Evolutionary conservation across 2,329 filamentous ascomycete species (phyloP).

Genomic region (Verticillium longisporum): DNA sequence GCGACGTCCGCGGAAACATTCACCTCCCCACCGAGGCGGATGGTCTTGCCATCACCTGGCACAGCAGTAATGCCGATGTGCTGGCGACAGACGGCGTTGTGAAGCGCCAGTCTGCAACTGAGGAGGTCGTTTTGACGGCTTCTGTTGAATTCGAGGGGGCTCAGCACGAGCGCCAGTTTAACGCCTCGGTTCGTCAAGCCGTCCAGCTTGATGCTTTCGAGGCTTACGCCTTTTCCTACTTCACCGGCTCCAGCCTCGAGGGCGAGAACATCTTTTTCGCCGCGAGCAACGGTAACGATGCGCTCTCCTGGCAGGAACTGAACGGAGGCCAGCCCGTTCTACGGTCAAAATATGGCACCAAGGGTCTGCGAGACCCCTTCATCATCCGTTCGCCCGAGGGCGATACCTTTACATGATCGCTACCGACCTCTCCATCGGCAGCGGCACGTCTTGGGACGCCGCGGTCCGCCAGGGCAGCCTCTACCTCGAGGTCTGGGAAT

Average conservation of each 20-base stretch:
- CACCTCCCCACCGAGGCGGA: slow-evolving; percentile 22
- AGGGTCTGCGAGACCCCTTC: slow-evolving; percentile 45
- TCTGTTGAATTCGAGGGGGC: slow-evolving; percentile 17
- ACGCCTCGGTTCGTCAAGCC: slow-evolving; percentile 25
- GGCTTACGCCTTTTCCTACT: slow-evolving; percentile 46
- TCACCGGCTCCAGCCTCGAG: slow-evolving; percentile 32
- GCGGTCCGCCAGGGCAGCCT: slow-evolving; percentile 38
- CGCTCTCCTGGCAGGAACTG: slow-evolving; percentile 41
- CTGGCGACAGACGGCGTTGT: slow-evolving; percentile 28
- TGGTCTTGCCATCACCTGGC: slow-evolving; percentile 25
- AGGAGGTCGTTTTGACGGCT: slow-evolving; percentile 26
- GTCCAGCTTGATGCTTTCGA: slow-evolving; percentile 24
- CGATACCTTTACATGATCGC: slow-evolving; percentile 42
- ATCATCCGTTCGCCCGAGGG: slow-evolving; percentile 43
- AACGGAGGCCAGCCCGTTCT: slow-evolving; percentile 40
- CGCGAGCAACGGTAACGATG: slow-evolving; percentile 44
- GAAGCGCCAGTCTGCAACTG: slow-evolving; percentile 18
- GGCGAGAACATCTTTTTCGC: slow-evolving; percentile 49
- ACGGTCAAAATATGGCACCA: slow-evolving; percentile 37
- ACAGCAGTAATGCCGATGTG: slow-evolving; percentile 23
- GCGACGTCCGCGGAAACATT: slow-evolving; percentile 30
- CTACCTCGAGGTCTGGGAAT: slow-evolving; percentile 48
- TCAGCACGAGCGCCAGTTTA: slow-evolving; percentile 20
- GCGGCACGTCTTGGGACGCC: slow-evolving; percentile 44
- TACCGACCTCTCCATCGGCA: slow-evolving; percentile 46